Percentiles rank a stretch among this genome's conserved stretches.
Conservation (phyloP, 2,329 filamentous ascomycete genomes). For the Pseudopithomyces chartarum region DNA sequence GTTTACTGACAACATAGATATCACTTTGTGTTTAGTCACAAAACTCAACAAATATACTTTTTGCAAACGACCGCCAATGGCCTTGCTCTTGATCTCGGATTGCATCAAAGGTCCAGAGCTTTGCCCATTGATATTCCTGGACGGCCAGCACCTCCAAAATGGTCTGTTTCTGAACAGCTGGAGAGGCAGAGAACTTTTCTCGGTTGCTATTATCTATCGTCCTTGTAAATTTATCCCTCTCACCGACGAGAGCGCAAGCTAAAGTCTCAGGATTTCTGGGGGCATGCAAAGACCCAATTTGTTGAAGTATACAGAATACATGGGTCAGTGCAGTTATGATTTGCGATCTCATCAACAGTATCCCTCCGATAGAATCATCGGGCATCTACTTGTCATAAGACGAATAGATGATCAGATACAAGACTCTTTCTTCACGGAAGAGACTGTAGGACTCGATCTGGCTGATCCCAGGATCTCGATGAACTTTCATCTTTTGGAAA, state of each 20-base stretch:
- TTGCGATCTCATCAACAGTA: constrained; percentile 29
- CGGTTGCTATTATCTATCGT: constrained; percentile 41
- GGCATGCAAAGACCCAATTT: constrained; percentile 40
- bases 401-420: constrained; percentile 42
- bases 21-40: constrained; percentile 42
- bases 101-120: constrained; percentile 27
- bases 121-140: constrained; percentile 20
- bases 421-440: constrained; percentile 30
- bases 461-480: constrained; percentile 33
- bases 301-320: constrained; percentile 33
- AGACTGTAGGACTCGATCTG: constrained; percentile 25
- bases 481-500: constrained; percentile 34
- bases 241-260: neutral
- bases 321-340: constrained; percentile 31
- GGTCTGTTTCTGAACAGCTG: constrained; percentile 20
- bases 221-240: constrained; percentile 25
- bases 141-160: constrained; percentile 17
- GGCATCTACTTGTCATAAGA: constrained; percentile 29
- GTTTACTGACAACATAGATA: constrained; percentile 30
- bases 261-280: constrained; percentile 27
- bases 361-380: constrained; percentile 30
- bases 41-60: constrained; percentile 40
- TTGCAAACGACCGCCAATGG: constrained; percentile 38
- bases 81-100: constrained; percentile 37
- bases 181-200: constrained; percentile 39